Evolutionary conservation across 2,329 filamentous ascomycete genomes (phyloP).

Genomic region (Monilinia vaccinii-corymbosi): DNA sequence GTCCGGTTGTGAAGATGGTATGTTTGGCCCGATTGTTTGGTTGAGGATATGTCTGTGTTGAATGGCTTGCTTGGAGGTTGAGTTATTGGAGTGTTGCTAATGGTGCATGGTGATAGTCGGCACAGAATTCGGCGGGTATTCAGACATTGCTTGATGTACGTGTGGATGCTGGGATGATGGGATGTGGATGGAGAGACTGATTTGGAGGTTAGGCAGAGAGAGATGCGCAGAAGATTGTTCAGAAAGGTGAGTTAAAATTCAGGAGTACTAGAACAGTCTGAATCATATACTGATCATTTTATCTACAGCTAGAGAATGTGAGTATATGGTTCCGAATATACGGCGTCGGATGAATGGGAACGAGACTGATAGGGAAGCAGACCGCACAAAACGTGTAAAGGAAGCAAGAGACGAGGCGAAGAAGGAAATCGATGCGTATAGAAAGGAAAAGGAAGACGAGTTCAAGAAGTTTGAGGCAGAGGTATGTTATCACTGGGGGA

Average conservation of each 20-base stretch:
- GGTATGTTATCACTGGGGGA: slow-evolving; percentile 25
- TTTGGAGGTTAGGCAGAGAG: slow-evolving; percentile 66
- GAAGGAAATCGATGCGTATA: slow-evolving; percentile 94
- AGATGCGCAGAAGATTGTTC: slow-evolving; percentile 97
- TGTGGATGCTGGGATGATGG: slow-evolving; percentile 2
- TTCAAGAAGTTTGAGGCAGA: slow-evolving; percentile 90
- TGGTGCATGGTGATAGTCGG: slow-evolving; percentile 53
- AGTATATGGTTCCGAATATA: slow-evolving; percentile 25
- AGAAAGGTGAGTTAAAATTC: slow-evolving; percentile 61
- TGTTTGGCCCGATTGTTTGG: slow-evolving; percentile 1
- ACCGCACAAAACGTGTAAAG: slow-evolving; percentile 94
- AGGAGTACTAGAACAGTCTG: background rate
- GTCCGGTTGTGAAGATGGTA: slow-evolving; percentile 22
- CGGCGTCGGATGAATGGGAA: background rate
- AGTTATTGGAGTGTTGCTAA: slow-evolving; percentile 13
- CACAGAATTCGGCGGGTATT: slow-evolving; percentile 96
- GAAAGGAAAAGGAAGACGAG: slow-evolving; percentile 80
- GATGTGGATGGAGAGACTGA: background rate
- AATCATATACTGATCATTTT: slow-evolving; percentile 25
- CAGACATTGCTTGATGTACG: slow-evolving; percentile 97
- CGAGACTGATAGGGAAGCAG: slow-evolving; percentile 35
- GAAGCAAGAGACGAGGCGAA: slow-evolving; percentile 94
- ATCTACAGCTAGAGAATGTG: slow-evolving; percentile 76
- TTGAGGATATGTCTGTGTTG: background rate
- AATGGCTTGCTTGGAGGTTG: slow-evolving; percentile 5